Evolutionary conservation across 306 rosid species (phyloP).

Genomic region (Chamaecrista fasciculata): DNA sequence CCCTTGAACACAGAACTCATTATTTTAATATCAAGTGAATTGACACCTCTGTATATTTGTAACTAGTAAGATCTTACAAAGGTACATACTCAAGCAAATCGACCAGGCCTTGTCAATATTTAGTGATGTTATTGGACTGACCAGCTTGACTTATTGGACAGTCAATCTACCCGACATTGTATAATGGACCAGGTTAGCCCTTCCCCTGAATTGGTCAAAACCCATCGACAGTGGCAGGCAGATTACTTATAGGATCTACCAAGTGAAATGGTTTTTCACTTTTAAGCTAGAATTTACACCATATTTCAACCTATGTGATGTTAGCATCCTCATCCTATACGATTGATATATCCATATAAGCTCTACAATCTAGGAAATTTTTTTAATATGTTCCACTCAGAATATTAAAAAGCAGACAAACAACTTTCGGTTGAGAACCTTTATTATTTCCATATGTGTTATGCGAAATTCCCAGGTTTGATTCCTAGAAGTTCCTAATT

Average conservation of each 20-base stretch:
- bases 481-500: slow-evolving; percentile 3
- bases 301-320: not conserved
- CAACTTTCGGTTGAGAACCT: not conserved
- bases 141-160: not conserved
- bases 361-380: not conserved
- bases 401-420: not conserved
- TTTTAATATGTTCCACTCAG: not conserved
- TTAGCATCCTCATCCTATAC: not conserved
- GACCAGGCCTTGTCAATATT: not conserved
- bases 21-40: not conserved
- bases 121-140: not conserved
- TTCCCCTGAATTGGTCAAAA: slow-evolving; percentile 4
- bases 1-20: slow-evolving; percentile 6
- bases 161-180: slow-evolving; percentile 17
- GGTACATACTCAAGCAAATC: not conserved
- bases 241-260: slow-evolving; percentile 6
- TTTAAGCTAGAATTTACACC: slow-evolving; percentile 1
- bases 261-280: not conserved
- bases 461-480: slow-evolving; percentile 14
- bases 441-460: not conserved
- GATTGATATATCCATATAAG: not conserved
- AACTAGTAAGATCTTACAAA: not conserved
- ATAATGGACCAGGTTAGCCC: not conserved
- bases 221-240: not conserved
- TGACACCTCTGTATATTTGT: not conserved